Base-by-base conservation (phyloP, 2,329 filamentous ascomycete genomes). In the Leptographium radiaticola region DNA sequence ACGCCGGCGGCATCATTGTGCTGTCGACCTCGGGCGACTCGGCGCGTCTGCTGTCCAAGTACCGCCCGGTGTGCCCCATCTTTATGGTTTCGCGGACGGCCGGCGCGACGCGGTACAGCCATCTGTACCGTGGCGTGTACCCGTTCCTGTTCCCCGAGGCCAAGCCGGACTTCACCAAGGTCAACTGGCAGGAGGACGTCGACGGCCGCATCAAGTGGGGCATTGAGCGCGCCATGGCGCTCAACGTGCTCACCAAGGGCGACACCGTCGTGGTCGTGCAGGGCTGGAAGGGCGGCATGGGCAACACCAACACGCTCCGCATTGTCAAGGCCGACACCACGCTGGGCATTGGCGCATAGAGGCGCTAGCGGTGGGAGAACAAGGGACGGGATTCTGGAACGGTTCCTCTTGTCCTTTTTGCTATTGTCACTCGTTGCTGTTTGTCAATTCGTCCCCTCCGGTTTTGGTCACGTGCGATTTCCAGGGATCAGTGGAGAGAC, bases 121-220 rank as follows among this genome's bases (percentile, higher is more conserved):
- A 98, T 71, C 74, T 98, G 69, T 97, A 96, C 76, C 91, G 93
- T 67, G 93, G 93, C 64, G 91, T 98, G 58, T 98, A 96, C 69
- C 93, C 93, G 56, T 98, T 98, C 86, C 78, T 86, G 65, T 97
- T 96, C 79, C 81, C 85, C 53, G 87, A 95, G 76, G 73, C 75
- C 64, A 97, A 97, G 83, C 93, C 93, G 63, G 89, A 98, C 75
- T 98, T 97, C 73, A 80, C 79, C 69, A 81, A 86, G 71, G 81
- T 86, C 65, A 90, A 94, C 74, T 98, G 93, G 93, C 93, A 98
- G 76, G 89, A 97, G 77, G 91, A 98, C 72, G 93, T 98, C 63
- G 93, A 98, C 74, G 83, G 84, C 69, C 89, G 93, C 67, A 88
- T 98, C 71, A 95, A 91, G 80, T 98, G 91, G 90, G 93, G 88